These are phyloP conservation scores for Penstemon eatonii DNA, from an alignment of 257 asterid genomes.

Conservation along the genomic window DNA sequence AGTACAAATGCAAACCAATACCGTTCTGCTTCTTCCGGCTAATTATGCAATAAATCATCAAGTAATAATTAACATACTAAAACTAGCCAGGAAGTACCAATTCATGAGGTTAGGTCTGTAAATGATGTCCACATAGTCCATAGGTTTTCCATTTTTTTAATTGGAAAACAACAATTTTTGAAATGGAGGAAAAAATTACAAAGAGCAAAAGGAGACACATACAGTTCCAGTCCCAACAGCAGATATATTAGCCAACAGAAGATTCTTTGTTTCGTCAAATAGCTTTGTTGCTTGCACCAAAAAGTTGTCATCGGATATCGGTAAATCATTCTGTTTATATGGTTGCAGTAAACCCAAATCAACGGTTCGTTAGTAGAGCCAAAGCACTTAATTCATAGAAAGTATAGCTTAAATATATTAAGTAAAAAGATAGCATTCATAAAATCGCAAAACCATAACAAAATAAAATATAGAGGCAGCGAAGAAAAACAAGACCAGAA, in stretches of 20 bases:
- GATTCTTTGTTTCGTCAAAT: constrained; percentile 63
- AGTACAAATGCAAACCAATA: constrained; percentile 86
- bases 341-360: constrained; percentile 17
- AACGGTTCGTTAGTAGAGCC: neutral
- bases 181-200: neutral
- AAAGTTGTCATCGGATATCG: constrained; percentile 45
- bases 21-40: constrained; percentile 87
- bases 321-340: constrained; percentile 56
- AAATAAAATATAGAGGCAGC: neutral
- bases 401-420: neutral
- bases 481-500: too few species aligned
- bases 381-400: constrained; percentile 13
- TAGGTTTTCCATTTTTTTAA: neutral
- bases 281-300: constrained; percentile 57
- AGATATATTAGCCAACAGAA: constrained; percentile 51
- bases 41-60: constrained; percentile 28
- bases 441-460: constrained; percentile 2
- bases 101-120: constrained; percentile 8
- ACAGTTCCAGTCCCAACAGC: constrained; percentile 75
- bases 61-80: constrained; percentile 20
- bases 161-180: neutral
- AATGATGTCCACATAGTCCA: constrained; percentile 15
- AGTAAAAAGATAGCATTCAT: constrained; percentile 7
- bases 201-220: constrained; percentile 22
- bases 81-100: constrained; percentile 24